phyloP scores from a whole-genome alignment of 2,329 filamentous ascomycete genomes.

The Beauveria rudraprayagi region DNA sequence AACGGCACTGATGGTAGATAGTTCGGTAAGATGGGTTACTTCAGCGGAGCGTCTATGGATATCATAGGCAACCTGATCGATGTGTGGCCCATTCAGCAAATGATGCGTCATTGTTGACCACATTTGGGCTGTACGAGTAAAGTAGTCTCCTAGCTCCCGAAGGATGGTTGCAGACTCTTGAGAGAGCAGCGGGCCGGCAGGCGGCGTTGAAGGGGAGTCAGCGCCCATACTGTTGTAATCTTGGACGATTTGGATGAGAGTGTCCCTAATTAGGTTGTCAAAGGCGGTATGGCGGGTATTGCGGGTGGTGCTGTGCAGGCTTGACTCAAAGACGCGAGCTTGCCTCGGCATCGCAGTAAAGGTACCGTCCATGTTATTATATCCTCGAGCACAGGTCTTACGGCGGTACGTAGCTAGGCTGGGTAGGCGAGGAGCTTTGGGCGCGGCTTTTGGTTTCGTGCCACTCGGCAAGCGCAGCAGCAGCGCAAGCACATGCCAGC shows the following conservation, averaged over 20 bases:
- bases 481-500: neutral
- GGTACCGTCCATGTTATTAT: conserved; percentile 6
- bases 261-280: conserved; percentile 3
- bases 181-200: conserved; percentile 7
- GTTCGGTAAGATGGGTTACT: conserved; percentile 21
- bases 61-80: conserved; percentile 20
- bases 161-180: conserved; percentile 22
- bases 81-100: conserved; percentile 25
- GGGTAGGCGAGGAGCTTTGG: neutral
- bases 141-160: conserved; percentile 28
- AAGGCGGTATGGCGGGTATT: neutral
- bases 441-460: neutral
- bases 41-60: conserved; percentile 21
- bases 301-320: neutral
- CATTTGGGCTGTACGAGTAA: conserved; percentile 25
- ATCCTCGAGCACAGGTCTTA: neutral
- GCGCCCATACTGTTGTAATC: conserved; percentile 4
- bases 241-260: neutral
- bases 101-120: conserved; percentile 27
- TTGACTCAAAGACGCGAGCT: conserved; percentile 10
- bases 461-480: neutral
- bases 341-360: conserved; percentile 4
- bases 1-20: conserved; percentile 21
- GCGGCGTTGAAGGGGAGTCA: conserved; percentile 10
- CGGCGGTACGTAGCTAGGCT: neutral